Evolutionary conservation across 805 yeast genomes (phyloP), one percentile per base, ranked within the genome.

Genomic region (Yarrowia sp.): DNA sequence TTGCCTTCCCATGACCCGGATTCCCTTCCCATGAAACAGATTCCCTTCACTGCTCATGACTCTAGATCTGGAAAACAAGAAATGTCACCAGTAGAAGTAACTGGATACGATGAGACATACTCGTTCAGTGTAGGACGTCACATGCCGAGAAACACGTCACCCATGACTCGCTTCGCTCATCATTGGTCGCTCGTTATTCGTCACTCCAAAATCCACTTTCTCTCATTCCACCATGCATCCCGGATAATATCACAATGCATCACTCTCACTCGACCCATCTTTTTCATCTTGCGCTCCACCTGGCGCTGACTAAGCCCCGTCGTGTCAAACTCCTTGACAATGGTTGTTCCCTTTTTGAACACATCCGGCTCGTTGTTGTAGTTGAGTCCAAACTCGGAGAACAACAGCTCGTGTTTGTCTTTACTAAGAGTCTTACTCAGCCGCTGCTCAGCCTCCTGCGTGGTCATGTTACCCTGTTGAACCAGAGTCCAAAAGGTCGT

Each of bases 401-500:
- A 95, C 66, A 95, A 74, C 1, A 95, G 85, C 73, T 95, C 99
- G 72, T 95, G 89, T 73, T 95, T 95, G 71, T 93, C 98, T 30
- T 84, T 78, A 16, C 96, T 80, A 1, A 90, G 71, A 0, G 98
- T 90, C 0, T 97, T 97, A 59, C 74, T 67, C 33, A 95, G 80
- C 68, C 75, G 79, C 54, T 85, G 80, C 71, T 95, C 98, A 0
- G 98, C 96, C 38, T 91, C 95, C 67, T 84, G 83, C 0, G 96
- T 85, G 0, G 88, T 82, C 75, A 89, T 65, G 0, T 86, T 87
- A 17, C 95, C 92, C 67, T 82, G 79, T 19, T 78, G 72, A 0
- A 95, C 93, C 70, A 95, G 79, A 6, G 85, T 80, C 99, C 99
- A 95, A 73, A 95, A 95, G 0, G 91, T 80, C 0, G 99, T 95